Evolutionary conservation across 176 grass and related monocot species (phyloP).

Genomic region (Secale cereale): DNA sequence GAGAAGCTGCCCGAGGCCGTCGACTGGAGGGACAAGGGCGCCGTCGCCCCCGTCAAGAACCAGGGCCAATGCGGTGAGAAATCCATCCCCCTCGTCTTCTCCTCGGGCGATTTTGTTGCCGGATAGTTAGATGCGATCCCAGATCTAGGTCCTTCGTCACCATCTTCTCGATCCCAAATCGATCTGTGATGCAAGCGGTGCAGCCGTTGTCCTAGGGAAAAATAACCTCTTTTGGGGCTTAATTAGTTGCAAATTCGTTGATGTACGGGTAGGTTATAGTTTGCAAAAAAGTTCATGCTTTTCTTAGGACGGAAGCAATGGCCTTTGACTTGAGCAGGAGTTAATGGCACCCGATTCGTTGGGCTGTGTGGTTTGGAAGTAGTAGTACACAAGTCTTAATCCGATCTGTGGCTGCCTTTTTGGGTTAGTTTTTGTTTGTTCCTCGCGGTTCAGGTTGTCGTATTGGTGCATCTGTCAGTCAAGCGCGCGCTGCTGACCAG

Average conservation of each 20-base stretch:
- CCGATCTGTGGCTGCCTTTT: too few species aligned
- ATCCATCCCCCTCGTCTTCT: not conserved
- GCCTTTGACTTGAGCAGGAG: not conserved
- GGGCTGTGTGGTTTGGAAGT: not conserved
- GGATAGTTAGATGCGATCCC: not conserved
- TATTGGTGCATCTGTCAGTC: too few species aligned
- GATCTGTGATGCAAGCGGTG: not conserved
- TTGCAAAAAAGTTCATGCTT: not conserved
- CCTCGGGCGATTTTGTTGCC: not conserved
- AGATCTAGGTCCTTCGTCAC: constrained; percentile 7
- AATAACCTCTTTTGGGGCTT: not conserved
- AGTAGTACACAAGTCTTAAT: too few species aligned
- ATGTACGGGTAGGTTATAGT: not conserved
- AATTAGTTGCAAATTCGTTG: not conserved
- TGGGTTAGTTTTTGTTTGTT: too few species aligned
- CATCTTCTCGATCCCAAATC: not conserved
- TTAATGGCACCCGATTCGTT: not conserved
- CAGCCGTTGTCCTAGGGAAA: not conserved
- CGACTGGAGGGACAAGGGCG: constrained; percentile 78
- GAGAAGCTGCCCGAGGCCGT: constrained; percentile 52
- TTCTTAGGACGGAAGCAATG: constrained; percentile 54
- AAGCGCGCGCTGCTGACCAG: too few species aligned
- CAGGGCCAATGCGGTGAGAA: constrained; percentile 73
- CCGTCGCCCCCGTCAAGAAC: constrained; percentile 70
- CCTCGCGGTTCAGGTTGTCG: too few species aligned